Base-by-base conservation (phyloP, 345 rosid genomes). In the Eucalyptus marginata region DNA sequence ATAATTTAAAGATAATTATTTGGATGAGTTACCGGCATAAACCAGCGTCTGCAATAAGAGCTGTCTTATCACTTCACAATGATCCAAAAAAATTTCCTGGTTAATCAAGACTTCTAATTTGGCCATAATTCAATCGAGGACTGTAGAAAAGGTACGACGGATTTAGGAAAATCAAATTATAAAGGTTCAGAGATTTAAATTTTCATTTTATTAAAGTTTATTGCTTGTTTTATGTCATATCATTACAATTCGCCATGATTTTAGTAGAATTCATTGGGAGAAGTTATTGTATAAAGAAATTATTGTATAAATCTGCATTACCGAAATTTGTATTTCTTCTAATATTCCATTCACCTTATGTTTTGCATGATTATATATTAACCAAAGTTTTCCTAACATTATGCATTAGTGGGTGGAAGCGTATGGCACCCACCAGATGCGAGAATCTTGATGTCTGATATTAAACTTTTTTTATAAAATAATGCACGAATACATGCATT, bases 261-360 rank as follows among this genome's bases (percentile, higher is more conserved):
- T 68, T 31, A 68, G 80, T 17, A 31, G 7, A 68, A 31, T 68
- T 68, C 18, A 31, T 68, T 3, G 13, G 43, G 24, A 33, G 31
- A 68, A 68, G 80, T 33, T 68, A 31, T 68, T 31, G 22, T 68
- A 31, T 31, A 31, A 68, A 68, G 43, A 68, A n/a, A 16, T 31
- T n/a, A 14, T n/a, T 66, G 18, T 8, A 66, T 66, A 31, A 17
- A 66, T 66, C 40, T n/a, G 18, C 40, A 1, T 14, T n/a, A 16
- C 5, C 3, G 0, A n/a, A n/a, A 14, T n/a, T n/a, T 64, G 6
- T 14, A 7, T 64, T n/a, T n/a, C 36, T 64, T n/a, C 40, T 31
- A 64, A 66, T 66, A 66, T 66, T 66, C 18, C 7, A 31, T 68
- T 13, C 40, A 31, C 44, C 43, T 31, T 31, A 31, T 68, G 22